phyloP scores from a whole-genome alignment of 345 rosid species.

The Crucihimalaya himalaica region DNA sequence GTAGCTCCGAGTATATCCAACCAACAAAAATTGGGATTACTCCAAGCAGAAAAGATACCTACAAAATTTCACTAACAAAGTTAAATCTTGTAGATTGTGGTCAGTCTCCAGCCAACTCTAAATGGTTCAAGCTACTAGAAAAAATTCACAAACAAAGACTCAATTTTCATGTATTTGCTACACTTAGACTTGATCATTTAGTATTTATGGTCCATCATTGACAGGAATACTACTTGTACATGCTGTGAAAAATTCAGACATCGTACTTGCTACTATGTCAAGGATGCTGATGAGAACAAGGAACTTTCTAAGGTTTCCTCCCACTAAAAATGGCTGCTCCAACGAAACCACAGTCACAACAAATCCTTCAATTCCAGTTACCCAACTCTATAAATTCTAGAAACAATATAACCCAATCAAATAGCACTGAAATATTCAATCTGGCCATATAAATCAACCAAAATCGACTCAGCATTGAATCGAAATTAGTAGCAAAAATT shows the following conservation, averaged over 20 bases:
- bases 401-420: neutral
- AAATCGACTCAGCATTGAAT: constrained; percentile 17
- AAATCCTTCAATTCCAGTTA: neutral
- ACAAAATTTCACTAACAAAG: constrained; percentile 26
- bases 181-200: neutral
- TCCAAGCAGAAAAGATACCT: constrained; percentile 93
- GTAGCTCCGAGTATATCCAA: constrained; percentile 88
- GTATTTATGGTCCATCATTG: neutral
- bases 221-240: neutral
- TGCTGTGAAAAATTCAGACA: neutral
- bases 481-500: neutral
- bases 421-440: neutral
- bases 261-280: neutral
- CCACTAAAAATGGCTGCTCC: constrained; percentile 9
- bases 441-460: neutral
- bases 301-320: neutral
- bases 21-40: constrained; percentile 75
- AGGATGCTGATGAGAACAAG: neutral
- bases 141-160: constrained; percentile 10
- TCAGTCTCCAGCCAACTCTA: constrained; percentile 7
- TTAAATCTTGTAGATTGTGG: constrained; percentile 31
- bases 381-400: neutral
- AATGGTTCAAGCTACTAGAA: constrained; percentile 4
- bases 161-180: neutral
- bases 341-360: neutral